These are phyloP conservation scores for Kazachstania bromeliacearum DNA, from an alignment of 805 yeast species.

Conservation along the genomic window DNA sequence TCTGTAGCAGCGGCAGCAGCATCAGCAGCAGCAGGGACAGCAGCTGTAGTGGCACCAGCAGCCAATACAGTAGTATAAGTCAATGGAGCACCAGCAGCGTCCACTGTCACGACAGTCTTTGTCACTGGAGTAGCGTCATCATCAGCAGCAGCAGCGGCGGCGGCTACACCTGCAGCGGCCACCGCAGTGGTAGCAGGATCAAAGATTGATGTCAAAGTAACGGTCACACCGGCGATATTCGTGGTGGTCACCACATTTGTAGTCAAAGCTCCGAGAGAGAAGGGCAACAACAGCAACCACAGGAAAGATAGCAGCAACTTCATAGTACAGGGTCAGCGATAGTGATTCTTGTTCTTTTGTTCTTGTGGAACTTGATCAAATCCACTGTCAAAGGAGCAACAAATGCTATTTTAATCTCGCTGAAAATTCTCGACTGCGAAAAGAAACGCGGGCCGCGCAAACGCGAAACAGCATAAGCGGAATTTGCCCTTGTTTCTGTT, in stretches of 20 bases:
- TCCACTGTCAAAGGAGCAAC: too few species aligned
- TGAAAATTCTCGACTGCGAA: too few species aligned
- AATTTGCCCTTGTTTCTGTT: too few species aligned
- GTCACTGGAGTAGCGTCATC: constrained; percentile 22
- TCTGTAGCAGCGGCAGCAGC: constrained; percentile 30
- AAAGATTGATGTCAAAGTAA: constrained; percentile 23
- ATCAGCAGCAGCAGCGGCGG: constrained; percentile 9
- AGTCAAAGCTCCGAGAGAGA: constrained; percentile 15
- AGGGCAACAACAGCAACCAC: constrained; percentile 7
- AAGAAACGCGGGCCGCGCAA: too few species aligned
- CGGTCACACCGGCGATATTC: constrained; percentile 24
- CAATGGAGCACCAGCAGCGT: constrained; percentile 22
- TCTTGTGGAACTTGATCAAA: too few species aligned
- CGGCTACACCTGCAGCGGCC: constrained; percentile 12
- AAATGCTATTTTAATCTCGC: too few species aligned
- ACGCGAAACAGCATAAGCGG: too few species aligned
- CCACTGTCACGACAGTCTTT: constrained; percentile 16
- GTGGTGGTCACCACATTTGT: constrained; percentile 20
- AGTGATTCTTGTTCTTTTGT: not conserved
- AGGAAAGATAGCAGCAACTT: constrained; percentile 2
- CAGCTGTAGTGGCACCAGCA: constrained; percentile 11
- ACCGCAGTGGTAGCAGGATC: constrained; percentile 24
- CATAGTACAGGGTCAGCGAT: not conserved
- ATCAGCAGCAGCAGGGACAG: constrained; percentile 16
- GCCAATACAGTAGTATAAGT: constrained; percentile 17